Evolutionary conservation across 768 basidiomycete genomes (phyloP).

Genomic region (Stropharia rugosoannulata): DNA sequence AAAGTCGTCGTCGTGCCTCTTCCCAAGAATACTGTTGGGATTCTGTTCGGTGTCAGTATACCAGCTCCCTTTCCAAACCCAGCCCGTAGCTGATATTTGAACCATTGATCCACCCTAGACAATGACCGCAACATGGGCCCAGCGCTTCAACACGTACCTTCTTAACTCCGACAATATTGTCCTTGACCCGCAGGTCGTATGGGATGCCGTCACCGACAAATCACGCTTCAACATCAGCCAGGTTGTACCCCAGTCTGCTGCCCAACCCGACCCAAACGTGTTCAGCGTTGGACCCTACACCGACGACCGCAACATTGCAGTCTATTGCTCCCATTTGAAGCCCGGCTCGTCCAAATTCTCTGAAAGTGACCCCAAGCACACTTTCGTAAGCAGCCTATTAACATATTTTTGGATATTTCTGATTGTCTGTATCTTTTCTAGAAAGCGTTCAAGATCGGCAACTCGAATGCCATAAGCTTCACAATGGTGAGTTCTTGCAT

Average conservation of each 20-base stretch:
- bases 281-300: conserved; percentile 6
- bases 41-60: conserved; percentile 10
- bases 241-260: background rate
- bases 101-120: background rate
- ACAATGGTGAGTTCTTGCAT: conserved; percentile 4
- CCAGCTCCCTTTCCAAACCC: background rate
- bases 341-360: background rate
- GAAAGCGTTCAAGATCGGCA: conserved; percentile 9
- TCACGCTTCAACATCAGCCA: conserved; percentile 5
- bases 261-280: conserved; percentile 4
- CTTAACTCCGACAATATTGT: conserved; percentile 10
- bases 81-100: background rate
- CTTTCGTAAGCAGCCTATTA: conserved; percentile 1
- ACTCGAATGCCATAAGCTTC: conserved; percentile 9
- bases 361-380: conserved; percentile 6
- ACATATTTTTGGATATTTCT: background rate
- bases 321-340: conserved; percentile 9
- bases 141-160: conserved; percentile 14
- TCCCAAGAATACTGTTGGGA: conserved; percentile 5
- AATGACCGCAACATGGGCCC: conserved; percentile 6
- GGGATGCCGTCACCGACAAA: conserved; percentile 6
- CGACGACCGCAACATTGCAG: conserved; percentile 6
- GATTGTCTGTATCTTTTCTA: background rate
- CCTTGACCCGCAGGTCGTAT: conserved; percentile 7
- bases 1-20: conserved; percentile 7